A percentile compares a stretch with the other conserved stretches of the same genome.
phyloP scores from a whole-genome alignment of 192 early-diverging fungal species.

The Backusella psychrophila region DNA sequence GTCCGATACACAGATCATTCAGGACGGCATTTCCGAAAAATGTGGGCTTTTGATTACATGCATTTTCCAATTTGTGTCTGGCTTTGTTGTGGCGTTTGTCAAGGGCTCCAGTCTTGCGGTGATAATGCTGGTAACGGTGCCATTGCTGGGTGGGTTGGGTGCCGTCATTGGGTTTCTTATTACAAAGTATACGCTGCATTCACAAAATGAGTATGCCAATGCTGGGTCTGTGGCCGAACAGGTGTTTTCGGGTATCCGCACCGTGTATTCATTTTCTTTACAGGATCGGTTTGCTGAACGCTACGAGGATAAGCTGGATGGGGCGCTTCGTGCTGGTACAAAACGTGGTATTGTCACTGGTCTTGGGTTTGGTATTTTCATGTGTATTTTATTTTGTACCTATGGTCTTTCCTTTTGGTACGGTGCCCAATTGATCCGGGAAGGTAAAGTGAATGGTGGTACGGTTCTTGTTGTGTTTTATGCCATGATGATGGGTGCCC shows the following conservation, averaged over 20 bases:
- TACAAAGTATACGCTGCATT: slow-evolving; percentile 40
- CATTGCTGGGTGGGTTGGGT: slow-evolving; percentile 53
- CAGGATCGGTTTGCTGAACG: slow-evolving; percentile 63
- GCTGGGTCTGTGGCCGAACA: slow-evolving; percentile 87
- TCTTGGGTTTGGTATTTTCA: slow-evolving; percentile 65
- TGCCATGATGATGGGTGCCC: slow-evolving; percentile 71
- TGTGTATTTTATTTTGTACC: slow-evolving; percentile 65
- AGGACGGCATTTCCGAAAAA: slow-evolving; percentile 88
- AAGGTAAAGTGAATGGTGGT: slow-evolving; percentile 38
- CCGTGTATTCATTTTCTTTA: slow-evolving; percentile 81
- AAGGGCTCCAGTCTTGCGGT: slow-evolving; percentile 61
- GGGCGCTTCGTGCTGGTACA: slow-evolving; percentile 61
- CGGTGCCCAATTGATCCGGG: slow-evolving; percentile 56
- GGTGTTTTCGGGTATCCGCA: slow-evolving; percentile 76
- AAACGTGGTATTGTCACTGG: slow-evolving; percentile 59
- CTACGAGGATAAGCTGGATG: slow-evolving; percentile 57
- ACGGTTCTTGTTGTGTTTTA: slow-evolving; percentile 84
- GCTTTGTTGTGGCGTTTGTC: slow-evolving; percentile 77
- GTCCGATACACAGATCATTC: slow-evolving; percentile 77
- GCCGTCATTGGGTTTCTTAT: slow-evolving; percentile 32
- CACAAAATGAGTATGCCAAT: slow-evolving; percentile 66
- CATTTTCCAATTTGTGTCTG: slow-evolving; percentile 61
- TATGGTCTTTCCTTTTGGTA: slow-evolving; percentile 86
- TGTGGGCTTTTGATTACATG: slow-evolving; percentile 66
- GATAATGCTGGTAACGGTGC: slow-evolving; percentile 59